These are phyloP conservation scores for Camelina laxa DNA, from an alignment of 345 rosid species.

Conservation along the genomic window DNA sequence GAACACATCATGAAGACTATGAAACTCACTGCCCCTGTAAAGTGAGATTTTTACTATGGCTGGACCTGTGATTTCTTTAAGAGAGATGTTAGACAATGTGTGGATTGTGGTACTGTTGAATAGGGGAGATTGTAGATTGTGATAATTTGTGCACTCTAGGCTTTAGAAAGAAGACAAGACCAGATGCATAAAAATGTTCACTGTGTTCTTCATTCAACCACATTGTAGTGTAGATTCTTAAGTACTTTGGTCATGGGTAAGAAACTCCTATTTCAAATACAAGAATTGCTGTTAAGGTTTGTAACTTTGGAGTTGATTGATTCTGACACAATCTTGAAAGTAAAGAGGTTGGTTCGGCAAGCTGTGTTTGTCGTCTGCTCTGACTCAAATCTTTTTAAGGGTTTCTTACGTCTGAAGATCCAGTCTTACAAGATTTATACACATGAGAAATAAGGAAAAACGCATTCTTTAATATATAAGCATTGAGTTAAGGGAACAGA, in stretches of 20 bases:
- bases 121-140: not conserved
- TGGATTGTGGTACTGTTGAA: not conserved
- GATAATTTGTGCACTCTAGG: not conserved
- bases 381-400: not conserved
- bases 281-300: slow-evolving; percentile 13
- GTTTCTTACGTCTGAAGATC: slow-evolving; percentile 11
- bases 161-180: slow-evolving; percentile 7
- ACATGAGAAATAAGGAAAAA: not conserved
- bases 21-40: slow-evolving; percentile 41
- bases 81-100: too few relatives aligned
- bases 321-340: slow-evolving; percentile 4
- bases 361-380: slow-evolving; percentile 15
- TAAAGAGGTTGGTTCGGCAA: slow-evolving; percentile 14
- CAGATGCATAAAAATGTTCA: not conserved
- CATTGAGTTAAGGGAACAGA: slow-evolving; percentile 25
- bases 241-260: not conserved
- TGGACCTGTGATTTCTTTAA: not conserved
- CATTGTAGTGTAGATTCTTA: not conserved
- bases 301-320: slow-evolving; percentile 27
- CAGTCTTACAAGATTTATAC: slow-evolving; percentile 2
- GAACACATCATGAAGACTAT: slow-evolving; percentile 63
- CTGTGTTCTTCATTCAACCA: slow-evolving; percentile 10
- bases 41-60: slow-evolving; percentile 13
- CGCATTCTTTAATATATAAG: not conserved
- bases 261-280: not conserved